Base-by-base conservation (phyloP, 164 flowering plant genomes). In the Vitis rotundifolia region DNA sequence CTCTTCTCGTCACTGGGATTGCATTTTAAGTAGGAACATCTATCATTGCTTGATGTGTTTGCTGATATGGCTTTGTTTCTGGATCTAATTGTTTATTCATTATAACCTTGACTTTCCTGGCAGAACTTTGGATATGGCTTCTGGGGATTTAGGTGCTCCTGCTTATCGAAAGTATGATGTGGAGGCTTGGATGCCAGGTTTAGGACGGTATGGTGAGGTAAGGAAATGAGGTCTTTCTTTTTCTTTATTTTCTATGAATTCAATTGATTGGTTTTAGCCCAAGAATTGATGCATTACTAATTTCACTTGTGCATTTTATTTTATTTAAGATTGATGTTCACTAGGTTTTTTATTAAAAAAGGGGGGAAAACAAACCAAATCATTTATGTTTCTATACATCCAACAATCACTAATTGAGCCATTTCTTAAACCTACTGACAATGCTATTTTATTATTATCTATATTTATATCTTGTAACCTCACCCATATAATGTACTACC, bases 171-270 rank as follows among this genome's bases (percentile, higher is more conserved):
- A 94, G 76, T 94, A 79, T 78, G 99, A 94, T 72, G 81, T 94
- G 61, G 99, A 94, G 78, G 97, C 99, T 62, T 94, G 99, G 99
- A 94, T 94, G 99, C 99, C 99, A 31, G 99, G 99, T 52, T 80
- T 94, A 61, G 97, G 83, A 66, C 91, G 95, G 0, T 94, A 86
- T 77, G 99, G 99, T 1, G 99, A 94, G 97, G 99, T 94, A 86
- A 68, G 68, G 64, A 11, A 56, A 56, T 57, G 13, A 53, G 1
- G 6, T 49, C 49, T 61, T 61, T 11, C 29, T 29, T 52, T 64
- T 37, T 61, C 8, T 14, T 8, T 14, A 5, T 49, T 37, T 62
- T 31, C 37, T 61, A 12, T 60, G 16, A 52, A n/a, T 54, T 6
- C 19, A 31, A 10, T 22, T 29, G 4, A 59, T 59, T 59, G 12